Conservation (phyloP, 139 green algal genomes). For the Coelastrella sp. region DNA sequence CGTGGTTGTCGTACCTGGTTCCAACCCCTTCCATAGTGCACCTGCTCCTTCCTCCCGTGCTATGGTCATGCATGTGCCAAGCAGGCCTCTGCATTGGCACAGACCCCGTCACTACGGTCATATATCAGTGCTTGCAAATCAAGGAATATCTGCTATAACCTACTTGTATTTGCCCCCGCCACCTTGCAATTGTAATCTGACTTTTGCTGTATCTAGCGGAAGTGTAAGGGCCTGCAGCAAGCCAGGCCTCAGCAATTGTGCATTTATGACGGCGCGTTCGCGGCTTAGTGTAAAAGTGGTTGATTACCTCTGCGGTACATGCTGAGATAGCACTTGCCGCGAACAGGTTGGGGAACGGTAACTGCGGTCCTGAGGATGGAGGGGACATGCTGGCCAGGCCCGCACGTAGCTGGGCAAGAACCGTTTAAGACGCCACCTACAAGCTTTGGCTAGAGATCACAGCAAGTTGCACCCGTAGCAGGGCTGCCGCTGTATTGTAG, state of each 20-base stretch:
- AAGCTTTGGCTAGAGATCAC: too few species aligned
- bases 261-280: background rate
- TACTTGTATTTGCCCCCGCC: constrained; percentile 71
- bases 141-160: background rate
- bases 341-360: constrained; percentile 74
- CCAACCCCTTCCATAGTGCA: constrained; percentile 96
- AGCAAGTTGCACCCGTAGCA: too few species aligned
- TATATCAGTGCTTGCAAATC: too few species aligned
- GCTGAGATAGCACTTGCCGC: constrained; percentile 77
- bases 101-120: background rate
- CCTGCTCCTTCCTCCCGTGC: constrained; percentile 91
- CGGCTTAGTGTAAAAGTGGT: background rate
- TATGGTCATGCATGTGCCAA: constrained; percentile 93
- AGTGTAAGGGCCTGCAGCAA: constrained; percentile 77
- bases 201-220: constrained; percentile 97
- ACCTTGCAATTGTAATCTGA: constrained; percentile 94
- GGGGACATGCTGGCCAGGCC: constrained; percentile 34
- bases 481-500: too few species aligned
- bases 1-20: constrained; percentile 71
- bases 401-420: background rate
- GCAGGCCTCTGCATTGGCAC: constrained; percentile 76
- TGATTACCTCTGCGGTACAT: constrained; percentile 85
- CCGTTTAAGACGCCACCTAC: too few species aligned
- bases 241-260: background rate
- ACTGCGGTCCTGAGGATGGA: constrained; percentile 41